Conservation (phyloP, 1,284 basidiomycete species). For the Cutaneotrichosporon mucoides region DNA sequence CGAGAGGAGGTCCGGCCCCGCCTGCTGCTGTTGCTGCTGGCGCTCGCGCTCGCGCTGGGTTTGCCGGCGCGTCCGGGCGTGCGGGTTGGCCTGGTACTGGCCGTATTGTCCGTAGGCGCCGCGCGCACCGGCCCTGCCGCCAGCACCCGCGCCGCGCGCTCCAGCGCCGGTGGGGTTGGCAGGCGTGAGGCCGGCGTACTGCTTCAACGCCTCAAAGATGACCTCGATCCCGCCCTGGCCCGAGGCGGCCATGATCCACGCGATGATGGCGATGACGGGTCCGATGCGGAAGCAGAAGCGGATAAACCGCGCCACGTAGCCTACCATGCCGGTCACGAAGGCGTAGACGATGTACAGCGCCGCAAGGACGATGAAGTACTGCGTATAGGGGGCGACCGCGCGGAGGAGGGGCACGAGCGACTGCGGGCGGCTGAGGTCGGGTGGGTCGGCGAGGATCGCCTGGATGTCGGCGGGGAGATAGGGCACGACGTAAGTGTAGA, state of each 20-base stretch:
- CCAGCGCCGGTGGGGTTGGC: neutral
- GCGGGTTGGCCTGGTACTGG: constrained; percentile 3
- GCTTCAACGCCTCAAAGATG: constrained; percentile 34
- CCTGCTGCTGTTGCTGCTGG: neutral
- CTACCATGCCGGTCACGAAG: constrained; percentile 30
- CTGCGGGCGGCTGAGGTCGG: constrained; percentile 29
- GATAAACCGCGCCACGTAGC: constrained; percentile 37
- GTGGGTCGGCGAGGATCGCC: constrained; percentile 32
- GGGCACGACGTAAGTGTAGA: constrained; percentile 25
- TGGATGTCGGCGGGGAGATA: constrained; percentile 34
- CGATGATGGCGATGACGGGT: constrained; percentile 38
- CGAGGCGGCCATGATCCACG: constrained; percentile 41
- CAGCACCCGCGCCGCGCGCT: neutral
- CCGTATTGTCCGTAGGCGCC: neutral
- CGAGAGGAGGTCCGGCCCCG: constrained; percentile 10
- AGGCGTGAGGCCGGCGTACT: constrained; percentile 29
- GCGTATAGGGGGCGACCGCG: constrained; percentile 33
- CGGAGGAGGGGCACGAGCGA: constrained; percentile 36
- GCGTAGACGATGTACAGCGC: constrained; percentile 41
- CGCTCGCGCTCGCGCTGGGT: neutral
- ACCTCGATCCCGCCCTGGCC: constrained; percentile 43
- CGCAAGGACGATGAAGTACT: constrained; percentile 34
- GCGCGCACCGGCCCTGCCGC: neutral
- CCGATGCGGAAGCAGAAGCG: constrained; percentile 40
- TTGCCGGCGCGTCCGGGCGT: constrained; percentile 6